These are phyloP conservation scores for Aechmea fasciata DNA, from an alignment of 176 grass and related monocot genomes.

Conservation along the genomic window DNA sequence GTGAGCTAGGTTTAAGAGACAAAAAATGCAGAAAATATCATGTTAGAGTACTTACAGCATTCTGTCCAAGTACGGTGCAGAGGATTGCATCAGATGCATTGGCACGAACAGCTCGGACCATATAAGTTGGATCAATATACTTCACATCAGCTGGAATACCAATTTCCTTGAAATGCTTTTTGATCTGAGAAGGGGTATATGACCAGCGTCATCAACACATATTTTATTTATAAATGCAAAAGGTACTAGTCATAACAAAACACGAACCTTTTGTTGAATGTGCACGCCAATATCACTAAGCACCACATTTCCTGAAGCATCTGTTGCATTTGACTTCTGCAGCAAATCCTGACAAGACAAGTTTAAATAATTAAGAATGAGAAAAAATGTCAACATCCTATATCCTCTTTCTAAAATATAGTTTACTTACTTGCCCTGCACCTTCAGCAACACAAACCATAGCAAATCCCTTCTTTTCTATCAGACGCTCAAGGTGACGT, in stretches of 20 bases:
- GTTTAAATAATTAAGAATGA: background rate
- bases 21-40: background rate
- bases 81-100: conserved; percentile 99
- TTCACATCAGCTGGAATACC: conserved; percentile 76
- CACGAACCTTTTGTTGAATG: conserved; percentile 72
- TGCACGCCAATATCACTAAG: conserved; percentile 92
- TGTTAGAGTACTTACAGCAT: conserved; percentile 50
- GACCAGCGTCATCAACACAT: background rate
- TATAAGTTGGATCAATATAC: conserved; percentile 95
- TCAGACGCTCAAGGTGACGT: conserved; percentile 63
- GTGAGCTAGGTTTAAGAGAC: background rate
- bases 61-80: conserved; percentile 93
- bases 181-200: conserved; percentile 43
- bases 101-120: conserved; percentile 81
- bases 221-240: background rate
- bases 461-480: conserved; percentile 74
- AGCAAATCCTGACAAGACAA: conserved; percentile 66
- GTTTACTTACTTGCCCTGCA: conserved; percentile 68
- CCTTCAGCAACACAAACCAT: conserved; percentile 89
- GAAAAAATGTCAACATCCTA: background rate
- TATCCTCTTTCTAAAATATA: background rate
- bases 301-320: conserved; percentile 84
- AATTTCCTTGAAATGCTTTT: conserved; percentile 89
- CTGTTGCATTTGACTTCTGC: conserved; percentile 74
- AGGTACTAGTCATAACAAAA: background rate